These are phyloP conservation scores for Camellia sinensis DNA, from an alignment of 148 eudicot genomes.

Conservation along the genomic window DNA sequence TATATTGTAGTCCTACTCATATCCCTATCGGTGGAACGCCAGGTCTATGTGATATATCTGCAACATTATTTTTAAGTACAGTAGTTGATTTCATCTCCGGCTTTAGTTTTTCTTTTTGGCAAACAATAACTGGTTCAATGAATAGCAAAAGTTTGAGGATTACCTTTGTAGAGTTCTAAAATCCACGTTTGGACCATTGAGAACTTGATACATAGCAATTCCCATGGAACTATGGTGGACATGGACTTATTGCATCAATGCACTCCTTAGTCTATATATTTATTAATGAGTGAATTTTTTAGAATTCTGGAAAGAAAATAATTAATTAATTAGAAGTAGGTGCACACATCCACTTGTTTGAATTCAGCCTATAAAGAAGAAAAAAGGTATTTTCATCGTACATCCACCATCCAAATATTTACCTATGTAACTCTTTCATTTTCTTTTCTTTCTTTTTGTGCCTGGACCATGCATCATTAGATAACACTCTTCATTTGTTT, in stretches of 20 bases:
- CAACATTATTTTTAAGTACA: neutral
- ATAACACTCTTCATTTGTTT: constrained; percentile 14
- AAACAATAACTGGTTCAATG: too few relatives aligned
- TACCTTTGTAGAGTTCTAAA: too few relatives aligned
- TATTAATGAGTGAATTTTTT: neutral
- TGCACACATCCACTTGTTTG: neutral
- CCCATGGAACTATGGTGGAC: neutral
- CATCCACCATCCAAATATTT: constrained; percentile 13
- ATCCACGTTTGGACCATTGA: neutral
- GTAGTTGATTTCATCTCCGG: too few relatives aligned
- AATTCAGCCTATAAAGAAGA: constrained; percentile 11
- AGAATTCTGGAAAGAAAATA: neutral
- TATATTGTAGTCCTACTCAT: constrained; percentile 11
- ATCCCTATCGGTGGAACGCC: constrained; percentile 17
- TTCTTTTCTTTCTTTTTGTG: neutral
- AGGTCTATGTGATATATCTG: constrained; percentile 14
- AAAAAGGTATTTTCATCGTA: neutral
- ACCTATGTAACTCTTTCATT: neutral
- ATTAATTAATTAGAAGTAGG: neutral
- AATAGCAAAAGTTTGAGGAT: neutral
- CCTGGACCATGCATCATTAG: constrained; percentile 26
- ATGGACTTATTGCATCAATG: neutral
- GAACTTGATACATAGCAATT: neutral
- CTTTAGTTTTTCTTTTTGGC: too few relatives aligned
- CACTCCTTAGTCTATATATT: neutral